These are phyloP conservation scores for Acmispon strigosus DNA, from an alignment of 306 rosid genomes.

Conservation along the genomic window DNA sequence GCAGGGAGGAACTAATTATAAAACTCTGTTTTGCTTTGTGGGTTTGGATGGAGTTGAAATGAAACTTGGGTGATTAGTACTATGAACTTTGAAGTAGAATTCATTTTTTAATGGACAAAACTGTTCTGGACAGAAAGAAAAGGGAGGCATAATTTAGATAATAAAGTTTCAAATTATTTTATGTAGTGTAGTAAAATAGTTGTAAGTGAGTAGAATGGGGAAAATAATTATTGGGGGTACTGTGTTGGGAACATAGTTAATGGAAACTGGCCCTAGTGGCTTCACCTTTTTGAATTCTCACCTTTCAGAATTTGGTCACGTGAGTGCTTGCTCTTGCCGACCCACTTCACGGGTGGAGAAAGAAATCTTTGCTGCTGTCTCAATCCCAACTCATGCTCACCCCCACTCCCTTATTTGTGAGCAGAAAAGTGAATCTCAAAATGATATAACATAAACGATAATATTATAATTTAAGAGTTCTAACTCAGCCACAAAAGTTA, in stretches of 20 bases:
- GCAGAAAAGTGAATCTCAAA: neutral
- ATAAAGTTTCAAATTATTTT: too few relatives aligned
- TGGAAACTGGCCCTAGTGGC: too few relatives aligned
- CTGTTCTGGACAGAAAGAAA: neutral
- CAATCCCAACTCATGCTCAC: neutral
- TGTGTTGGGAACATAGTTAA: neutral
- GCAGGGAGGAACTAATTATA: neutral
- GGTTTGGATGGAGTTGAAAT: neutral
- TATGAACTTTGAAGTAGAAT: neutral
- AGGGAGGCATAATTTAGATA: neutral
- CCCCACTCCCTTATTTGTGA: neutral
- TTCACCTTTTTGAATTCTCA: neutral
- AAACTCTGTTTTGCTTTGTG: neutral
- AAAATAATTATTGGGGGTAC: neutral
- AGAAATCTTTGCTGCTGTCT: neutral
- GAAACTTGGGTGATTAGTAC: neutral
- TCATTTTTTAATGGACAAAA: neutral
- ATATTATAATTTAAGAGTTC: neutral
- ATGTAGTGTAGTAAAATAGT: too few relatives aligned
- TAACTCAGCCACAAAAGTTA: too few relatives aligned
- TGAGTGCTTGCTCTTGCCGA: slow-evolving; percentile 28
- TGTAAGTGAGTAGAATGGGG: too few relatives aligned
- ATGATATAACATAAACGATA: neutral
- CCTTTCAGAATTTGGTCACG: neutral
- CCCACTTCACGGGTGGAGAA: slow-evolving; percentile 30